Percentiles rank a stretch among this genome's conserved stretches.
These are phyloP conservation scores for Tillandsia leiboldiana DNA, from an alignment of 176 grass and related monocot genomes.

Conservation along the genomic window DNA sequence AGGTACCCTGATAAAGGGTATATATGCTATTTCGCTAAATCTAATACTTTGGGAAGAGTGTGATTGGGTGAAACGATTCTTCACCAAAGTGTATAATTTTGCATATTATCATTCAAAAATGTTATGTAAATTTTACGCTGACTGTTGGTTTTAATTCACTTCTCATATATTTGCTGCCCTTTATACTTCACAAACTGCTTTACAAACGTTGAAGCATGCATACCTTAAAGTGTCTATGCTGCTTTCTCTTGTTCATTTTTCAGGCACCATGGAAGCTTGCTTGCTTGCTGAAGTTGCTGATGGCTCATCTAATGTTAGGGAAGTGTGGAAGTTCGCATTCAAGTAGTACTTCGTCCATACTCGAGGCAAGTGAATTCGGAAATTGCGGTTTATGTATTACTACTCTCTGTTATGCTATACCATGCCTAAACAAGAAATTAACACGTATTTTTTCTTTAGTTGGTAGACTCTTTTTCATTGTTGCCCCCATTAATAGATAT, in stretches of 20 bases:
- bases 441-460: neutral
- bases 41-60: neutral
- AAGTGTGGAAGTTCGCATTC: conserved; percentile 78
- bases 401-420: neutral
- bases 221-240: neutral
- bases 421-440: neutral
- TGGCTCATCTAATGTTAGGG: conserved; percentile 88
- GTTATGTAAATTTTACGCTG: too few species aligned
- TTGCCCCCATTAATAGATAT: neutral
- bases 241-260: conserved; percentile 18
- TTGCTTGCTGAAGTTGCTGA: conserved; percentile 71
- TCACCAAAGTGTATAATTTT: too few species aligned
- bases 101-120: too few species aligned
- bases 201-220: too few species aligned
- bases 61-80: too few species aligned
- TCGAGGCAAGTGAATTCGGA: neutral
- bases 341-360: conserved; percentile 29
- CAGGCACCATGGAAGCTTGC: conserved; percentile 53
- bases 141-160: too few species aligned
- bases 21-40: neutral
- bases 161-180: too few species aligned
- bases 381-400: neutral
- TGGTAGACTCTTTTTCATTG: too few species aligned
- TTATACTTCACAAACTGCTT: too few species aligned
- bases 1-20: too few species aligned